Percentiles rank a stretch among this genome's conserved stretches.
These are phyloP conservation scores for Fusarium pseudocircinatum DNA, from an alignment of 2,329 filamentous ascomycete species.

Conservation along the genomic window DNA sequence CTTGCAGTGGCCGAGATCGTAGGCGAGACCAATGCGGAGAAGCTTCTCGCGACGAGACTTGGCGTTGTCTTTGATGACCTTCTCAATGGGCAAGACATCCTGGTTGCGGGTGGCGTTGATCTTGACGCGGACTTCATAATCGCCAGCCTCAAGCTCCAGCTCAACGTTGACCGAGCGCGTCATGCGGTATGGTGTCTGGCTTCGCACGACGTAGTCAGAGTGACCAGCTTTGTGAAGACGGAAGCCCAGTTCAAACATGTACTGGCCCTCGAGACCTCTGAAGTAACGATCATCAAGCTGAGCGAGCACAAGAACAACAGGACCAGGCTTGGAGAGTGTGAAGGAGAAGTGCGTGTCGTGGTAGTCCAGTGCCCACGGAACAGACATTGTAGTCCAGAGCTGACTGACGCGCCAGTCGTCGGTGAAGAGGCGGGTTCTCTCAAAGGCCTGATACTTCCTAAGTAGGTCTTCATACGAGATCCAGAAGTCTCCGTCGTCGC, in stretches of 20 bases:
- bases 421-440: constrained; percentile 67
- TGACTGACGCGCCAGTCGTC: constrained; percentile 62
- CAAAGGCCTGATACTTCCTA: constrained; percentile 66
- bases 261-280: constrained; percentile 65
- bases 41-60: constrained; percentile 76
- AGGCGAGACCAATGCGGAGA: constrained; percentile 73
- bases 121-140: constrained; percentile 80
- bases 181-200: constrained; percentile 67
- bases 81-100: constrained; percentile 64
- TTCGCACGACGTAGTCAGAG: constrained; percentile 66
- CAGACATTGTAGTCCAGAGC: constrained; percentile 60
- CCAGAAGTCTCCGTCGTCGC: constrained; percentile 77
- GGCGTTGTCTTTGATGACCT: constrained; percentile 73
- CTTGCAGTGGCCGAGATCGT: constrained; percentile 76
- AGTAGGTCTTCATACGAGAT: constrained; percentile 68
- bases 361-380: constrained; percentile 67
- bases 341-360: constrained; percentile 64
- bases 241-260: constrained; percentile 63
- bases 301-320: constrained; percentile 64
- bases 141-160: constrained; percentile 76
- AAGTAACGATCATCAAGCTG: constrained; percentile 69
- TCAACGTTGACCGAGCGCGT: constrained; percentile 81
- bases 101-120: constrained; percentile 72
- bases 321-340: constrained; percentile 57
- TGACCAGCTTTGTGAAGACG: constrained; percentile 60